Percentiles rank a stretch among this genome's conserved stretches.
phyloP scores from a whole-genome alignment of 2,329 filamentous ascomycete genomes.

The Epichloe glyceriae region DNA sequence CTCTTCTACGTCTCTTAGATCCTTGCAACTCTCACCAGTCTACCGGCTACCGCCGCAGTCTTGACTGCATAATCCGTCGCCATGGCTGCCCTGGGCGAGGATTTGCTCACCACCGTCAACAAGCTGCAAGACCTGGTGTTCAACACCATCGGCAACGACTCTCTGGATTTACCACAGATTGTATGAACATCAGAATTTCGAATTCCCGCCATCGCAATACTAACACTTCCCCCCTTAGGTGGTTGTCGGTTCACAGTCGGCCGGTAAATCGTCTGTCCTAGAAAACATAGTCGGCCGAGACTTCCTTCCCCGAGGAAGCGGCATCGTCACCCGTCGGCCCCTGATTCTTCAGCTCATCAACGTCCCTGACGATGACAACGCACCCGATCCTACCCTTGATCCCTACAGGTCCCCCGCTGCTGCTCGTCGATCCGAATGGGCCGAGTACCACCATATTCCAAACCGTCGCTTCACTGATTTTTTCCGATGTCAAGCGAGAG shows the following conservation, averaged over 20 bases:
- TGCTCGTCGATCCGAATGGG: slow-evolving; percentile 60
- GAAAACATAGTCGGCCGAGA: slow-evolving; percentile 98
- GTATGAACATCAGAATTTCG: slow-evolving; percentile 38
- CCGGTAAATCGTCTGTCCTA: slow-evolving; percentile 94
- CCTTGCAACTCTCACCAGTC: neutral
- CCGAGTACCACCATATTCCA: slow-evolving; percentile 91
- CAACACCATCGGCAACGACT: slow-evolving; percentile 99
- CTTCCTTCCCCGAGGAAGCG: slow-evolving; percentile 89
- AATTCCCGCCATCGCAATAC: slow-evolving; percentile 3
- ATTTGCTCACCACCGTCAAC: slow-evolving; percentile 90
- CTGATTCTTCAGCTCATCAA: slow-evolving; percentile 98
- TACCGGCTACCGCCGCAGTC: neutral
- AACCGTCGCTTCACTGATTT: slow-evolving; percentile 86
- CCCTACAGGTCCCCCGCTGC: slow-evolving; percentile 70
- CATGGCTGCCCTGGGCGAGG: slow-evolving; percentile 94
- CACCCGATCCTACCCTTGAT: slow-evolving; percentile 49
- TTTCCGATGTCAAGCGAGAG: slow-evolving; percentile 84
- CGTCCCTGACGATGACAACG: slow-evolving; percentile 63
- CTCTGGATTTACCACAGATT: slow-evolving; percentile 93
- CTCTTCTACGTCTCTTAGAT: neutral
- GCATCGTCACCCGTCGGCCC: slow-evolving; percentile 88
- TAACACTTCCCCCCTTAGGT: slow-evolving; percentile 45
- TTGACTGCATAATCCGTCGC: slow-evolving; percentile 12
- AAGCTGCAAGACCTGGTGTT: slow-evolving; percentile 98
- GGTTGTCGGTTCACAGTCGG: slow-evolving; percentile 95